These are phyloP conservation scores for Sisymbrium irio DNA, from an alignment of 345 rosid genomes.

Conservation along the genomic window DNA sequence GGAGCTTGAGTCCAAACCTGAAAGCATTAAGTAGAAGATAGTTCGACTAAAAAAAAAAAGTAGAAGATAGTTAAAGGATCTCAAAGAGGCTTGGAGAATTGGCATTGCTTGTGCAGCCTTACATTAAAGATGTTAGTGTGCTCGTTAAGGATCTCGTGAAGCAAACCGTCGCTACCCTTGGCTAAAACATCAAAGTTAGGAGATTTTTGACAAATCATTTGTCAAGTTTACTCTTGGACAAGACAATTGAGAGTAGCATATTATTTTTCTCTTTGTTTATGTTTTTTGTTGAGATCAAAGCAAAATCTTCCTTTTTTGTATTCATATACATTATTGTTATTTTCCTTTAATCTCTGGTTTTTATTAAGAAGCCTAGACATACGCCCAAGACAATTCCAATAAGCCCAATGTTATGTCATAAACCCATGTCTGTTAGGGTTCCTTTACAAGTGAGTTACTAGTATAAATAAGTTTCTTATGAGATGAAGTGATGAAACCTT, in stretches of 20 bases:
- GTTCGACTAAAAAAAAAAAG: no score
- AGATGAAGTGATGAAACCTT: no score
- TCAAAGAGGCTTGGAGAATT: slow-evolving; percentile 83
- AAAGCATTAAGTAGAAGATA: slow-evolving; percentile 77
- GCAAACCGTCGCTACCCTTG: slow-evolving; percentile 82
- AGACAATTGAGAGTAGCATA: slow-evolving; percentile 30
- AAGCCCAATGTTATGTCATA: no score
- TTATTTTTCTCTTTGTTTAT: no score
- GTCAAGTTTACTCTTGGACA: slow-evolving; percentile 72
- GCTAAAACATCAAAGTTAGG: slow-evolving; percentile 85
- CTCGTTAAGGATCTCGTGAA: slow-evolving; percentile 78
- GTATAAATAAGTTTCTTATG: no score
- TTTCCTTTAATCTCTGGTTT: no score
- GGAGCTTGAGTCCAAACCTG: slow-evolving; percentile 82
- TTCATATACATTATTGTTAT: no score
- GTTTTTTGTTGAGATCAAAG: slow-evolving; percentile 11
- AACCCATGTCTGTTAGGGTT: no score
- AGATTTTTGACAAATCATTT: no score
- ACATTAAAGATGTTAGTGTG: slow-evolving; percentile 62
- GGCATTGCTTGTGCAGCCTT: slow-evolving; percentile 77
- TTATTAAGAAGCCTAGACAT: no score
- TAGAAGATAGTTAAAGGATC: slow-evolving; percentile 86
- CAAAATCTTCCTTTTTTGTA: slow-evolving; percentile 1
- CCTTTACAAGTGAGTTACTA: no score
- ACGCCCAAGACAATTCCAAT: no score